These are phyloP conservation scores for Saksenaea oblongispora DNA, from an alignment of 371 early-diverging fungal species.

Conservation along the genomic window DNA sequence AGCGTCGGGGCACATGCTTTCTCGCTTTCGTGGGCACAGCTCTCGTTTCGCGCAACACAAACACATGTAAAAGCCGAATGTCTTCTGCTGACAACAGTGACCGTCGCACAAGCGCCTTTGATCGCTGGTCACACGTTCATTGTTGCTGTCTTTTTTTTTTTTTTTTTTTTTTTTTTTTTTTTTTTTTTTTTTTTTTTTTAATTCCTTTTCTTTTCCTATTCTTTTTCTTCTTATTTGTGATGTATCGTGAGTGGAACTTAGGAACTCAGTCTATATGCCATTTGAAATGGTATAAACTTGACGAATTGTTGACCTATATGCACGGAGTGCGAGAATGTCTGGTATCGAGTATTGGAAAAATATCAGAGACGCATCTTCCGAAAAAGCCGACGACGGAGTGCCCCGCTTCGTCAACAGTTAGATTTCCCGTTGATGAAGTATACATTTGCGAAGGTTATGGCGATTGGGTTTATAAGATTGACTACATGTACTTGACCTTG, in stretches of 20 bases:
- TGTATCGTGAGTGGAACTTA: constrained; percentile 7
- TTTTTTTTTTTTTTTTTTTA: neutral
- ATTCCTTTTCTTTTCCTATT: neutral
- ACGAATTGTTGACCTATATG: constrained; percentile 5
- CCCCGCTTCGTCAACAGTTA: neutral
- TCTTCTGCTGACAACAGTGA: neutral
- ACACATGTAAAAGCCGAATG: neutral
- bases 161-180: neutral
- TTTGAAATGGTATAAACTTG: constrained; percentile 7
- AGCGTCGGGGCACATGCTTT: neutral
- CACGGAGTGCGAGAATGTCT: constrained; percentile 6
- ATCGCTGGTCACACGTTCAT: neutral
- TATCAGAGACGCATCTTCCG: constrained; percentile 7
- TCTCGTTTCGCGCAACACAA: neutral
- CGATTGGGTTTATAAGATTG: constrained; percentile 2
- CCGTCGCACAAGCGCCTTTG: neutral
- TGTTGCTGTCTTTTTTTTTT: neutral
- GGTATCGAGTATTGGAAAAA: neutral
- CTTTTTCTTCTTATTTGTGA: constrained; percentile 3
- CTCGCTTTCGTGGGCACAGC: neutral
- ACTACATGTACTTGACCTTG: neutral
- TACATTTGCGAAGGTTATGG: constrained; percentile 16
- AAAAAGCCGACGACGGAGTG: neutral
- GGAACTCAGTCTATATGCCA: neutral
- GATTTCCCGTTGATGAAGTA: constrained; percentile 10